Base-by-base conservation (phyloP, 768 basidiomycete genomes). In the Podaxis carcinomalis region DNA sequence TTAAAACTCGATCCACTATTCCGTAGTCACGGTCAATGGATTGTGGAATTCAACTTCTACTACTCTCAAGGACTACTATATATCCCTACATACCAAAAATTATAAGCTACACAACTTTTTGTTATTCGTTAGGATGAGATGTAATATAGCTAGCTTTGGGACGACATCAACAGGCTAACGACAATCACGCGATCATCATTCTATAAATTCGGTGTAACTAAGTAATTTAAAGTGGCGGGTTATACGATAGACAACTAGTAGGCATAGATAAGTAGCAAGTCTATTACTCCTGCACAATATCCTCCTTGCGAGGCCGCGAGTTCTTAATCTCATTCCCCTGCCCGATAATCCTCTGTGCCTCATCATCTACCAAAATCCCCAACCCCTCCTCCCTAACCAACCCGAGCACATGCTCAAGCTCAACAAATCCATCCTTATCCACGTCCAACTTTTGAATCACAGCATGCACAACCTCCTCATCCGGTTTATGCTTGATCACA, bases 401-500 rank as follows among this genome's bases (percentile, higher is more conserved):
- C 11, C 90, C 92, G 60, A 96, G 74, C 37, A 99, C 95, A 69
- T 99, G 95, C 73, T 96, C 93, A 50, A 98, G 81, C 70, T 95
- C 93, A 25, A 98, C 95, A 69, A 87, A 96, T 0, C 96, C 95
- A 70, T 98, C 96, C 74, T 92, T 87, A 75, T 98, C 96, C 9
- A 93, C 90, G 71, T 99, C 97, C 68, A 98, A 77, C 74, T 98
- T 98, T 70, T 93, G 87, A 56, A 95, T 86, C 54, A 99, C 87
- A 21, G 85, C 87, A 62, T 89, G 86, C 23, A 93, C 92, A 14
- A 93, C 88, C 63, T 94, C 90, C 57, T 95, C 92, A 59, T 93
- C 89, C 3, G 95, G 96, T 68, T 80, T 85, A 74, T 98, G 97
- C 75, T 91, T 90, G 79, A 98, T 98, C 56, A 97, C 93, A 57